Percentiles rank a stretch among this genome's conserved stretches.
phyloP scores from a whole-genome alignment of 192 early-diverging fungal genomes.

The Geranomyces variabilis region DNA sequence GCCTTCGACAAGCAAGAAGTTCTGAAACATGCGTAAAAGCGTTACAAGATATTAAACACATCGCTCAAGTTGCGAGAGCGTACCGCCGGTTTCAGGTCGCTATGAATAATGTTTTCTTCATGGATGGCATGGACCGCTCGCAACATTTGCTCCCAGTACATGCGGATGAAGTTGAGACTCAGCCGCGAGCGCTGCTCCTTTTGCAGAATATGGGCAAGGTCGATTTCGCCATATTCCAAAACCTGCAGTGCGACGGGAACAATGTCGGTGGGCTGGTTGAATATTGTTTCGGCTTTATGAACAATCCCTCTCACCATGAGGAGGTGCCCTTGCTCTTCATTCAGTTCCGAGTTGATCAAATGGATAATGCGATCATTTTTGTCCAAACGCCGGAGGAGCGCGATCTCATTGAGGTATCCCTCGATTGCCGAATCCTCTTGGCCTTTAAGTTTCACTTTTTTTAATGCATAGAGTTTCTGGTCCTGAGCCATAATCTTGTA shows the following conservation, averaged over 20 bases:
- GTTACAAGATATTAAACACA: not conserved
- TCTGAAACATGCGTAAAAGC: too few relatives aligned
- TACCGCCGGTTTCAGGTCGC: conserved; percentile 90
- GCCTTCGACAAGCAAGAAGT: conserved; percentile 88
- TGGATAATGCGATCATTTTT: conserved; percentile 77
- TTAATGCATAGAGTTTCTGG: conserved; percentile 74
- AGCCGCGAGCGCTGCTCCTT: conserved; percentile 44
- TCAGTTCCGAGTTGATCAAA: conserved; percentile 76
- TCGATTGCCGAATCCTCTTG: conserved; percentile 65
- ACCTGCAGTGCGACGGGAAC: conserved; percentile 40
- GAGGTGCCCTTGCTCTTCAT: conserved; percentile 58
- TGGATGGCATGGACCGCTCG: conserved; percentile 87
- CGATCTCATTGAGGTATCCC: conserved; percentile 86
- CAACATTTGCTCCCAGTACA: conserved; percentile 88
- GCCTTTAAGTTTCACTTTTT: conserved; percentile 75
- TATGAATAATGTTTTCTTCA: conserved; percentile 85
- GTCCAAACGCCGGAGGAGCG: conserved; percentile 67
- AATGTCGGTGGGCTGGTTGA: not conserved
- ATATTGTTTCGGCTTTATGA: not conserved
- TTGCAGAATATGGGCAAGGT: conserved; percentile 64
- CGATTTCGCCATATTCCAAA: conserved; percentile 90
- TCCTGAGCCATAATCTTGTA: conserved; percentile 77
- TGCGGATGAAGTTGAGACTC: conserved; percentile 74
- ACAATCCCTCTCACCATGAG: conserved; percentile 62
- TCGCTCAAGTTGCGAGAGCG: conserved; percentile 14